Base-by-base conservation (phyloP, 1,284 basidiomycete genomes). In the Amylostereum areolatum region DNA sequence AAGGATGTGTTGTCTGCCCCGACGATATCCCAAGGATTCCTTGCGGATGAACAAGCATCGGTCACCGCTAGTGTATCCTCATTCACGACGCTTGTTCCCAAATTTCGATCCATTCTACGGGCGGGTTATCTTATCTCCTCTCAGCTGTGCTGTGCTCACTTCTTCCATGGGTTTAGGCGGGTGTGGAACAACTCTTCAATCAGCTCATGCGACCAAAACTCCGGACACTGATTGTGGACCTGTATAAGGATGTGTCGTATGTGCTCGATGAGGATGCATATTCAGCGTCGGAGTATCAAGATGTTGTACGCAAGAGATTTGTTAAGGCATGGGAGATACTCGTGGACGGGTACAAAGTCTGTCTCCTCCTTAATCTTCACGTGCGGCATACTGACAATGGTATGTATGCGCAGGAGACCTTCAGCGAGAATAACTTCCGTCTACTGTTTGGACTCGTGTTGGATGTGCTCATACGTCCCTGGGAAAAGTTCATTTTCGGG, bases 161-260 rank as follows among this genome's bases (percentile, higher is more conserved):
- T 46, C 37, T 3, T 25, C 51, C 33, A 55, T 44, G 45, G 29
- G 25, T 53, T 2, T 63, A 95, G 85, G 75, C 80, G 8, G 92
- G 95, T 33, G 75, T 97, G 37, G 96, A 98, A 57, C 92, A 95
- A 59, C 72, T 98, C 25, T 98, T 98, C 73, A 95, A 92, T 55
- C 92, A 97, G 61, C 75, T 97, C 7, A 78, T 95, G 50, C 79
- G 92, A 27, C 92, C 95, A 0, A 85, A 86, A 50, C 66, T 99
- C 32, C 81, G 94, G 18, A 86, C 81, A 9, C 72, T 99, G 43
- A 76, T 98, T 35, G 67, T 81, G 3, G 96, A 99, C 49, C 80
- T 93, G 8, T 97, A 97, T 66, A 89, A 85, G 59, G 94, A 96
- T 53, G 78, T 93, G 2, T 81, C 83, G 3, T 99, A 99, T 64